Percentiles rank a stretch among this genome's conserved stretches.
These are phyloP conservation scores for Sugiyamaella boreocaroliniensis DNA, from an alignment of 805 yeast genomes.

Conservation along the genomic window DNA sequence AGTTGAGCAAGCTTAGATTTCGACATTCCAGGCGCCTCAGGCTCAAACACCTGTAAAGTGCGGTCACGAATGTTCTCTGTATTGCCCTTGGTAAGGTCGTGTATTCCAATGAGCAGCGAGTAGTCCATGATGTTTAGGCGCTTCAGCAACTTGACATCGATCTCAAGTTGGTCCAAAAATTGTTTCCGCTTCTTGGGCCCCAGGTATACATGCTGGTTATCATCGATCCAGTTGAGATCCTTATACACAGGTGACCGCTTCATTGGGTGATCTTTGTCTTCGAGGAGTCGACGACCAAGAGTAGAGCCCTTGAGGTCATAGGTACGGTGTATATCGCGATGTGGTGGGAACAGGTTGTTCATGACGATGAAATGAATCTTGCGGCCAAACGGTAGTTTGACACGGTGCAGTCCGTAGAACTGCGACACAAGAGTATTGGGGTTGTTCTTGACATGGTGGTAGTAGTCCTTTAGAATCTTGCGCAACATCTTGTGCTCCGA, in stretches of 20 bases:
- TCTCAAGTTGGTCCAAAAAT: slow-evolving; percentile 62
- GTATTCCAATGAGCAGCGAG: slow-evolving; percentile 81
- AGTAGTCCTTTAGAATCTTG: slow-evolving; percentile 64
- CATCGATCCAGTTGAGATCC: slow-evolving; percentile 82
- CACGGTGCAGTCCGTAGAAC: slow-evolving; percentile 90
- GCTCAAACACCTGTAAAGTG: slow-evolving; percentile 32
- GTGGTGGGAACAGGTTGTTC: slow-evolving; percentile 96
- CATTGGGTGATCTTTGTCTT: slow-evolving; percentile 9
- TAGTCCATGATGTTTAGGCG: slow-evolving; percentile 90
- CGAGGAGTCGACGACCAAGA: slow-evolving; percentile 54
- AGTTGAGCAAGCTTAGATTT: slow-evolving; percentile 28
- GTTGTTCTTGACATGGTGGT: slow-evolving; percentile 69
- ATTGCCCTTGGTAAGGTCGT: slow-evolving; percentile 60
- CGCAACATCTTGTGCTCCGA: slow-evolving; percentile 83
- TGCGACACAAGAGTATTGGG: slow-evolving; percentile 92
- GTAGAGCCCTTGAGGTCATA: slow-evolving; percentile 93
- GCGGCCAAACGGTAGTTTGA: slow-evolving; percentile 76
- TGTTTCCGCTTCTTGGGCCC: slow-evolving; percentile 62
- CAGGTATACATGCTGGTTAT: slow-evolving; percentile 55
- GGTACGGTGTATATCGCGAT: slow-evolving; percentile 73
- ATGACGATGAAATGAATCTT: slow-evolving; percentile 90
- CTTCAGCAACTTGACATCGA: slow-evolving; percentile 68
- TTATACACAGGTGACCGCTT: slow-evolving; percentile 50
- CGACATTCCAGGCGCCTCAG: slow-evolving; percentile 20
- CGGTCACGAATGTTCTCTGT: slow-evolving; percentile 34